Evolutionary conservation across 345 rosid genomes (phyloP).

Genomic region (Mangifera indica): DNA sequence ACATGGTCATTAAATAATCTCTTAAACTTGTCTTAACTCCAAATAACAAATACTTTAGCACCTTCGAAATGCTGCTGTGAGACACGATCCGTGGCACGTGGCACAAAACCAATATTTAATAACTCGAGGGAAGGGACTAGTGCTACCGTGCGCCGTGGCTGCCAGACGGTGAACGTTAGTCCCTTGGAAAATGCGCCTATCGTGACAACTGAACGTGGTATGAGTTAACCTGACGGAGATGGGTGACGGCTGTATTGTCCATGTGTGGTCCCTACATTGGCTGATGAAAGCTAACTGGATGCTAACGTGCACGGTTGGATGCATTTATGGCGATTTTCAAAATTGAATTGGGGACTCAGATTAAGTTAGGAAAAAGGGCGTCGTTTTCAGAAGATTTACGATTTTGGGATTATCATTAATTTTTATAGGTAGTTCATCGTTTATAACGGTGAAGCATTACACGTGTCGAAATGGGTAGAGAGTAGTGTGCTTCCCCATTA

Average conservation of each 20-base stretch:
- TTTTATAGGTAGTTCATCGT: not conserved
- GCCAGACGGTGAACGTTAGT: constrained; percentile 19
- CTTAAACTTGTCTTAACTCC: not conserved
- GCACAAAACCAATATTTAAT: constrained; percentile 16
- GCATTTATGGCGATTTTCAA: constrained; percentile 15
- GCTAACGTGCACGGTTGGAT: constrained; percentile 17
- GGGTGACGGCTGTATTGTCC: constrained; percentile 25
- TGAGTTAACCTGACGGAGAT: constrained; percentile 24
- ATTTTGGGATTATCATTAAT: not conserved
- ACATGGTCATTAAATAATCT: not conserved
- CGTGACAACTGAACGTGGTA: constrained; percentile 18
- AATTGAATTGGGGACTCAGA: not conserved
- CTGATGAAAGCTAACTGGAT: not conserved
- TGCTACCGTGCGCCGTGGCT: constrained; percentile 19
- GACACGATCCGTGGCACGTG: constrained; percentile 46
- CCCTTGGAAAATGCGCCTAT: constrained; percentile 21
- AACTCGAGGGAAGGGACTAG: not conserved
- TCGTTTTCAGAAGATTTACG: constrained; percentile 19
- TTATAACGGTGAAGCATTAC: not conserved
- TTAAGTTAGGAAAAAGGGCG: not conserved
- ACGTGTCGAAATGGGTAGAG: not conserved
- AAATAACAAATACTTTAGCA: constrained; percentile 14
- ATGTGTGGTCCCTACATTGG: too few relatives aligned
- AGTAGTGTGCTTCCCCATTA: too few relatives aligned
- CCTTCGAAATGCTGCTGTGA: constrained; percentile 15